Conservation (phyloP, 768 basidiomycete genomes). For the Xerocomellus chrysenteron region DNA sequence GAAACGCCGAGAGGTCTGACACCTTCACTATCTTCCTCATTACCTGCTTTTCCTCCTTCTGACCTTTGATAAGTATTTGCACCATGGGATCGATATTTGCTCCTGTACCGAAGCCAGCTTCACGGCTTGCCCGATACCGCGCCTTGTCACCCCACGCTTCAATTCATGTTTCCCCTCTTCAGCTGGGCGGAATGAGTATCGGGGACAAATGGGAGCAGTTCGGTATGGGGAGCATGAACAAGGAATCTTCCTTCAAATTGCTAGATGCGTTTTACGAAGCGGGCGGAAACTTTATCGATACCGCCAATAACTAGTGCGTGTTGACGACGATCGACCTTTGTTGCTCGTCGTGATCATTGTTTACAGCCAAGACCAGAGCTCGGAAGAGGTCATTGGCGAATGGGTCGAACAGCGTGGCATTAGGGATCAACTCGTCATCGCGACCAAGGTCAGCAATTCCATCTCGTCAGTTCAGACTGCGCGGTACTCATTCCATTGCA, state of each 20-base stretch:
- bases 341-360: not conserved
- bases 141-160: conserved; percentile 36
- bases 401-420: conserved; percentile 46
- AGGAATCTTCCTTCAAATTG: no score
- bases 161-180: not conserved
- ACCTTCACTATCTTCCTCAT: no score
- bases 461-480: not conserved
- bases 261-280: conserved; percentile 19
- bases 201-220: no score
- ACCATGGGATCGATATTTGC: not conserved
- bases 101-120: not conserved
- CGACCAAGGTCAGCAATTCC: conserved; percentile 35
- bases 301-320: conserved; percentile 44
- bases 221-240: no score
- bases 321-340: not conserved
- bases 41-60: not conserved
- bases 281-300: conserved; percentile 52
- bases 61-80: not conserved
- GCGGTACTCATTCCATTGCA: not conserved
- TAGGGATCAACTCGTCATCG: conserved; percentile 49
- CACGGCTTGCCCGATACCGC: conserved; percentile 34
- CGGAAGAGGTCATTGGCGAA: conserved; percentile 52
- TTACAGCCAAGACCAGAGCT: conserved; percentile 51
- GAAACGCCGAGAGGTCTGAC: no score
- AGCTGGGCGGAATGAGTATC: no score